These are phyloP conservation scores for Pichia sp. DNA, from an alignment of 1,139 yeast species.

Conservation along the genomic window DNA sequence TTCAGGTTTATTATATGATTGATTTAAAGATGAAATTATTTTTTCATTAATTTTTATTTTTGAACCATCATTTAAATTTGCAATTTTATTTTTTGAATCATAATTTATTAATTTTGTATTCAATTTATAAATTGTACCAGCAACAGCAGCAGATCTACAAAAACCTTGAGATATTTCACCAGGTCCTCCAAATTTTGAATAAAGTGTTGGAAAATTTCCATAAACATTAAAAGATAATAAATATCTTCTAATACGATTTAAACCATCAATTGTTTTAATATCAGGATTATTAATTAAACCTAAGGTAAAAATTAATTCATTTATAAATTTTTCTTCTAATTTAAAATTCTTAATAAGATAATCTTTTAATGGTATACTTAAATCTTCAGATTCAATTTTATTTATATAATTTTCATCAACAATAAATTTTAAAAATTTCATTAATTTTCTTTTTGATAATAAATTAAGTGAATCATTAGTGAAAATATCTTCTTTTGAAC, in stretches of 20 bases:
- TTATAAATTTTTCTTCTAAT: conserved; percentile 66
- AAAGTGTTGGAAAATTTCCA: conserved; percentile 89
- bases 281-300: conserved; percentile 64
- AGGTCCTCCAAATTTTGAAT: conserved; percentile 91
- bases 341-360: conserved; percentile 53
- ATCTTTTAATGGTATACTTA: conserved; percentile 35
- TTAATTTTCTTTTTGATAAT: conserved; percentile 72
- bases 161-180: conserved; percentile 97
- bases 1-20: conserved; percentile 41
- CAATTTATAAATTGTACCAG: conserved; percentile 89
- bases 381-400: neutral
- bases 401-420: conserved; percentile 39
- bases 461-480: conserved; percentile 78
- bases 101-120: conserved; percentile 57
- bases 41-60: conserved; percentile 70
- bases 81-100: conserved; percentile 61
- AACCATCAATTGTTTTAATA: conserved; percentile 65
- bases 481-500: conserved; percentile 88
- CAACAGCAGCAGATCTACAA: conserved; percentile 97
- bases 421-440: conserved; percentile 90
- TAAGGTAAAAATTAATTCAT: conserved; percentile 78
- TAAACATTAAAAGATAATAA: conserved; percentile 83
- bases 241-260: conserved; percentile 77
- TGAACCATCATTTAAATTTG: conserved; percentile 73
- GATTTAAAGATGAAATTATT: conserved; percentile 66